Evolutionary conservation across 2,329 filamentous ascomycete species (phyloP).

Genomic region (Pseudocercospora pini-densiflorae): DNA sequence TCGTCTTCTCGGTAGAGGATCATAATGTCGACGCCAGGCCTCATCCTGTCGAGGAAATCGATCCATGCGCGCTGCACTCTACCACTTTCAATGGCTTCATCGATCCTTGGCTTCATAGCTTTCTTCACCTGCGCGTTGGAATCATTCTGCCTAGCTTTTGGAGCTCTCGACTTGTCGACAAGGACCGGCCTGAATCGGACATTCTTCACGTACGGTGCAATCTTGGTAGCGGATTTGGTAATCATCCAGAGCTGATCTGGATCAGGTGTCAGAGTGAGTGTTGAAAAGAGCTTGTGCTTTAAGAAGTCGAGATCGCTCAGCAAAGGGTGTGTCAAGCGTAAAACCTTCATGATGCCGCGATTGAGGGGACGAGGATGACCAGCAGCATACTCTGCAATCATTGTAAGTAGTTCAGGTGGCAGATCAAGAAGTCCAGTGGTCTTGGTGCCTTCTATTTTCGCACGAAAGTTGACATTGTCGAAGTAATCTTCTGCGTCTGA

Average conservation of each 20-base stretch:
- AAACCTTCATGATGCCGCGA: not conserved
- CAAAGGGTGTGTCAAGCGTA: not conserved
- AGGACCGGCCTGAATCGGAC: not conserved
- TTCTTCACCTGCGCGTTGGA: not conserved
- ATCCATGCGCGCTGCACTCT: not conserved
- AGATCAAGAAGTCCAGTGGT: not conserved
- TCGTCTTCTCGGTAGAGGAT: not conserved
- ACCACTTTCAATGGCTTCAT: not conserved
- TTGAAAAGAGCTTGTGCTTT: not conserved
- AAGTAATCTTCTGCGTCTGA: not conserved
- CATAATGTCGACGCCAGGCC: not conserved
- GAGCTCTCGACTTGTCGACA: not conserved
- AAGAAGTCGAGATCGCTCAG: not conserved
- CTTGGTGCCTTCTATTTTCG: not conserved
- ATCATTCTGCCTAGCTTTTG: not conserved
- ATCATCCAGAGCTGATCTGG: not conserved
- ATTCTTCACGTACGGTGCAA: not conserved
- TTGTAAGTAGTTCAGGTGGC: not conserved
- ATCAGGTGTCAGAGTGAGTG: not conserved
- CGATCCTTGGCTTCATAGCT: not conserved
- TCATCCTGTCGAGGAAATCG: not conserved
- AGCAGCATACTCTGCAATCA: not conserved
- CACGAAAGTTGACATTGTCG: not conserved
- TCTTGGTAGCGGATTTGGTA: not conserved
- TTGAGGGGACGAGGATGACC: not conserved